Percentiles rank a stretch among this genome's conserved stretches.
These are phyloP conservation scores for Amauroascus verrucosus DNA, from an alignment of 2,329 filamentous ascomycete genomes.

Conservation along the genomic window DNA sequence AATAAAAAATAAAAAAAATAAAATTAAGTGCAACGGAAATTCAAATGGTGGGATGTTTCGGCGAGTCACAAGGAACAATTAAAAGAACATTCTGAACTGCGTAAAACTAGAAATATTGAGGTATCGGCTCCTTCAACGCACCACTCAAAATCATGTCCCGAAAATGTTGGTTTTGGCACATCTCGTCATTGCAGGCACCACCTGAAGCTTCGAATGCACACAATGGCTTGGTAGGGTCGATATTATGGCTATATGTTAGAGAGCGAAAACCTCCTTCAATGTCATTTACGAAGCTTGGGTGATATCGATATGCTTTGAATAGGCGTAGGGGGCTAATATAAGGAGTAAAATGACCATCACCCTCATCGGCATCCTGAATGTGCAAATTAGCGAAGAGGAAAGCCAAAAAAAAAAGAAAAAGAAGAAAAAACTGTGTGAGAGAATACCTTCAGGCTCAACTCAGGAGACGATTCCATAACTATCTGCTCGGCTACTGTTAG, in stretches of 20 bases:
- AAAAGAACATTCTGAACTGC: too few relatives aligned
- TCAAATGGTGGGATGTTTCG: too few relatives aligned
- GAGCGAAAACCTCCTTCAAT: slow-evolving; percentile 73
- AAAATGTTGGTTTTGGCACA: slow-evolving; percentile 75
- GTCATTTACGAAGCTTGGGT: slow-evolving; percentile 60
- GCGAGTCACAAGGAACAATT: too few relatives aligned
- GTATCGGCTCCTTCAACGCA: slow-evolving; percentile 46
- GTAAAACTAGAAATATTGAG: slow-evolving; percentile 15
- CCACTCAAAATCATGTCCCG: slow-evolving; percentile 59
- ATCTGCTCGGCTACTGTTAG: slow-evolving; percentile 27
- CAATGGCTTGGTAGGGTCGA: slow-evolving; percentile 62
- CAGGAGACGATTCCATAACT: slow-evolving; percentile 20
- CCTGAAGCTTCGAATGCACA: slow-evolving; percentile 67
- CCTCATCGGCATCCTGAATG: slow-evolving; percentile 15
- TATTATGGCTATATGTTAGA: slow-evolving; percentile 85
- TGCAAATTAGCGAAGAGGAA: slow-evolving; percentile 16
- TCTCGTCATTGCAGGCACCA: slow-evolving; percentile 60
- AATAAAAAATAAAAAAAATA: neutral
- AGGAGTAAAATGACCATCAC: slow-evolving; percentile 42
- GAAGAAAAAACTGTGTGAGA: too few relatives aligned
- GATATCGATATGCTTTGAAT: slow-evolving; percentile 85
- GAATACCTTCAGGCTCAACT: slow-evolving; percentile 19
- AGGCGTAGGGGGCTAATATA: slow-evolving; percentile 75
- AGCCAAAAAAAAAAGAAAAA: slow-evolving; percentile 21
- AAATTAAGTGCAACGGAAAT: too few relatives aligned